These are phyloP conservation scores for Epichloe hybrida DNA, from an alignment of 2,329 filamentous ascomycete species.

Conservation along the genomic window DNA sequence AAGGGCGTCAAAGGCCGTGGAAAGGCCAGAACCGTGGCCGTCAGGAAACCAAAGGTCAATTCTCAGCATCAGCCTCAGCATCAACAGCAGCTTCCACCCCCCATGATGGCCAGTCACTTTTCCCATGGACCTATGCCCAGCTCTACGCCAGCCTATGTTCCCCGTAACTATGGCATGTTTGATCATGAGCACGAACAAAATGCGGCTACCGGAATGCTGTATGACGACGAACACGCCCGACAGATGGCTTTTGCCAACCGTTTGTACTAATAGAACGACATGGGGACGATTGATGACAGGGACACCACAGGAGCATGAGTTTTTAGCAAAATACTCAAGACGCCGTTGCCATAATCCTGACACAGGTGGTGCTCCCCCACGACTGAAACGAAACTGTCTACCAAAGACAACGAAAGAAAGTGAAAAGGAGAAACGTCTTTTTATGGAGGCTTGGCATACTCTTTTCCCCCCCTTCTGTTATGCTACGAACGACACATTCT, in stretches of 20 bases:
- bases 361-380: neutral
- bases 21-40: constrained; percentile 57
- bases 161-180: constrained; percentile 29
- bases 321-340: neutral
- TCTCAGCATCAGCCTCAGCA: constrained; percentile 4
- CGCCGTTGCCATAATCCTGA: neutral
- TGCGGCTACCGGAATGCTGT: constrained; percentile 22
- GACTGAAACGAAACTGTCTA: constrained; percentile 1
- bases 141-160: constrained; percentile 18
- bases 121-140: constrained; percentile 13
- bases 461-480: neutral
- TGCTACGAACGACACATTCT: neutral
- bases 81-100: constrained; percentile 8
- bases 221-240: constrained; percentile 30
- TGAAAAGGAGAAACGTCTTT: neutral
- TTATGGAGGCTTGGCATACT: neutral
- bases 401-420: neutral
- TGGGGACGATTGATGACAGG: constrained; percentile 7
- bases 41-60: constrained; percentile 17
- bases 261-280: constrained; percentile 23
- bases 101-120: constrained; percentile 15
- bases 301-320: neutral
- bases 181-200: constrained; percentile 27
- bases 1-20: constrained; percentile 96
- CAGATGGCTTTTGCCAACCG: constrained; percentile 30